Evolutionary conservation across 192 early-diverging fungal genomes (phyloP).

Genomic region (Coemansia javaensis): DNA sequence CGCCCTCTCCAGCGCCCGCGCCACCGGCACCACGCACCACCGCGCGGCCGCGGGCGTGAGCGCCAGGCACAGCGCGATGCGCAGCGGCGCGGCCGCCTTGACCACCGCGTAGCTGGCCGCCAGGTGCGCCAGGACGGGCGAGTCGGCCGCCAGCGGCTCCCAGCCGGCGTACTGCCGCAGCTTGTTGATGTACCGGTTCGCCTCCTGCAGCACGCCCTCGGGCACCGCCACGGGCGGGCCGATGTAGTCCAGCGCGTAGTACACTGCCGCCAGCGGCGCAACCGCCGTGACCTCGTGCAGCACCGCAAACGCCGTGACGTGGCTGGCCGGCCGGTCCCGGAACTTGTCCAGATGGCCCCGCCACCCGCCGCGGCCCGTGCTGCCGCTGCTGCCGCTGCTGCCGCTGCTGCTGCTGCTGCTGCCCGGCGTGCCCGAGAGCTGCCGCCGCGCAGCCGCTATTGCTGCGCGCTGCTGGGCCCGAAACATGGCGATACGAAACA

Average conservation of each 20-base stretch:
- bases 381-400: no score
- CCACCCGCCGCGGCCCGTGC: no score
- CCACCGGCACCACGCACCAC: conserved; percentile 26
- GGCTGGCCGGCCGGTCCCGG: conserved; percentile 62
- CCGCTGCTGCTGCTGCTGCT: no score
- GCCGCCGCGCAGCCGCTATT: no score
- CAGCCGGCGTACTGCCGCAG: conserved; percentile 53
- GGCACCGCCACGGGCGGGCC: conserved; percentile 65
- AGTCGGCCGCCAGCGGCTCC: conserved; percentile 18
- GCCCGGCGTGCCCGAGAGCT: no score
- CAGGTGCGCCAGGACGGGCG: conserved; percentile 63
- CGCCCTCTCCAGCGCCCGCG: not conserved
- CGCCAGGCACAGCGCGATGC: conserved; percentile 26
- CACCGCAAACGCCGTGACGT: conserved; percentile 68
- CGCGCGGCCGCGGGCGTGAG: conserved; percentile 29
- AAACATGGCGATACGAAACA: no score
- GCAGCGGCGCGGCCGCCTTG: conserved; percentile 56
- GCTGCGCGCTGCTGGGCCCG: no score
- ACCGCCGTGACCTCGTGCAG: conserved; percentile 89
- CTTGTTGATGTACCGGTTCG: conserved; percentile 58
- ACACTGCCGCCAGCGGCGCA: conserved; percentile 69
- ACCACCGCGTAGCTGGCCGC: conserved; percentile 77
- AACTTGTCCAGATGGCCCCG: conserved; percentile 46
- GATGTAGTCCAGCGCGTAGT: conserved; percentile 56
- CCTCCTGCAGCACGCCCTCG: conserved; percentile 53